Percentiles rank a stretch among this genome's conserved stretches.
phyloP scores from a whole-genome alignment of 306 rosid species.

The Canavalia gladiata region DNA sequence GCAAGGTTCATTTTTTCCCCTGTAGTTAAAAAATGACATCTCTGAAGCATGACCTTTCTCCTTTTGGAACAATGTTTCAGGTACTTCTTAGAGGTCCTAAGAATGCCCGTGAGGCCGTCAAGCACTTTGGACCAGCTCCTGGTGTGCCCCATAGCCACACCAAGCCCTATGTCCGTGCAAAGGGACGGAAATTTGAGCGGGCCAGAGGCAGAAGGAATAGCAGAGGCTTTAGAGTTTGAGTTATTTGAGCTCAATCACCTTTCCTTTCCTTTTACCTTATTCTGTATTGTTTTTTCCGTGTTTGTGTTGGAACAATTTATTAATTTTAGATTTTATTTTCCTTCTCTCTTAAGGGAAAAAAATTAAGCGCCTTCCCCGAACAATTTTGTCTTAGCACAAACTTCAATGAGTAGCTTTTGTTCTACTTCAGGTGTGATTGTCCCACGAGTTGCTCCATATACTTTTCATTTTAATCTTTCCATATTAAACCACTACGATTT shows the following conservation, averaged over 20 bases:
- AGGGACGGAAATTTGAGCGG: slow-evolving; percentile 64
- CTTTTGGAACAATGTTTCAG: slow-evolving; percentile 43
- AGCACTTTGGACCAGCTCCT: slow-evolving; percentile 78
- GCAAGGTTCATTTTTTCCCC: not conserved
- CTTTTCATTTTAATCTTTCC: too few relatives aligned
- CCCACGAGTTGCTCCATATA: not conserved
- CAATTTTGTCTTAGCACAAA: slow-evolving; percentile 44
- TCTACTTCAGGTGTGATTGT: not conserved
- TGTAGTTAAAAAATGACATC: not conserved
- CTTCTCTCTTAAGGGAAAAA: slow-evolving; percentile 17
- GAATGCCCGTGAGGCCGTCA: slow-evolving; percentile 76
- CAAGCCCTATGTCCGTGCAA: slow-evolving; percentile 66
- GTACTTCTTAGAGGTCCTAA: slow-evolving; percentile 72
- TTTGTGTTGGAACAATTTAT: slow-evolving; percentile 30
- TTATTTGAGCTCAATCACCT: slow-evolving; percentile 16
- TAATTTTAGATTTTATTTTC: slow-evolving; percentile 29
- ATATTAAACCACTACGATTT: too few relatives aligned
- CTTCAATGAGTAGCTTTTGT: slow-evolving; percentile 25
- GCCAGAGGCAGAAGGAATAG: slow-evolving; percentile 74
- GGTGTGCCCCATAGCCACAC: slow-evolving; percentile 79
- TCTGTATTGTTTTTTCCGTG: slow-evolving; percentile 21
- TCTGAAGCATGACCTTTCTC: not conserved
- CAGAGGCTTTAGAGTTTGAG: slow-evolving; percentile 68
- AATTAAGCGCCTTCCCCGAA: not conserved
- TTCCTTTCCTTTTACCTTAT: not conserved